These are phyloP conservation scores for Coemansia sp. DNA, from an alignment of 192 early-diverging fungal species.

Conservation along the genomic window DNA sequence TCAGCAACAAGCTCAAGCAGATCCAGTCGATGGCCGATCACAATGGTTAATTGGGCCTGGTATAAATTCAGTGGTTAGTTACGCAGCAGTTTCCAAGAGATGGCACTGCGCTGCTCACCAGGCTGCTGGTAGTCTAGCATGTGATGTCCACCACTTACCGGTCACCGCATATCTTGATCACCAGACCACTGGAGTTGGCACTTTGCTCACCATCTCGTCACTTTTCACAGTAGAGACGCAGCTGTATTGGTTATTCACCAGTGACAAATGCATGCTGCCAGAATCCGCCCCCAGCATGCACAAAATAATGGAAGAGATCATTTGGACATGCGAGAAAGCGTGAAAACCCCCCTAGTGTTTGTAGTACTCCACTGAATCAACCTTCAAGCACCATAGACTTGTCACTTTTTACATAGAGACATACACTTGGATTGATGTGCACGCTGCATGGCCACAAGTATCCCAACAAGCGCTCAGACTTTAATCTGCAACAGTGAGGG, in stretches of 20 bases:
- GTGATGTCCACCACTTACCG: constrained; percentile 3
- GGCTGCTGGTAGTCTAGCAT: constrained; percentile 13
- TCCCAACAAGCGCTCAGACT: background rate
- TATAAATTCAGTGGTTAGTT: too few relatives aligned
- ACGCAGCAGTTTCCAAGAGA: too few relatives aligned
- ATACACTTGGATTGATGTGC: background rate
- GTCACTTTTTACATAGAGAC: too few relatives aligned
- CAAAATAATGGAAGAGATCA: too few relatives aligned
- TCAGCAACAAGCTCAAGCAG: too few relatives aligned
- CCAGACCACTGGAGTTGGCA: constrained; percentile 13
- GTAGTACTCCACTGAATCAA: too few relatives aligned
- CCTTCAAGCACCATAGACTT: background rate
- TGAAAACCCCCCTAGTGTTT: too few relatives aligned
- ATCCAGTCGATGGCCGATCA: too few relatives aligned
- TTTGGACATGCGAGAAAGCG: too few relatives aligned
- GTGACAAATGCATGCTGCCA: background rate
- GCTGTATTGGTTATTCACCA: background rate
- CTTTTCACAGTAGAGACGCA: background rate
- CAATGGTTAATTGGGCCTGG: too few relatives aligned
- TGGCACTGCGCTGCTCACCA: too few relatives aligned
- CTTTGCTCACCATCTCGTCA: background rate
- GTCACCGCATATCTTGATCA: constrained; percentile 8
- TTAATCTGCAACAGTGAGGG: background rate
- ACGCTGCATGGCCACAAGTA: background rate
- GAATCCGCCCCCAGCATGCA: too few relatives aligned